Conservation (phyloP, 495 filamentous ascomycete species). For the Penicillium silybi region DNA sequence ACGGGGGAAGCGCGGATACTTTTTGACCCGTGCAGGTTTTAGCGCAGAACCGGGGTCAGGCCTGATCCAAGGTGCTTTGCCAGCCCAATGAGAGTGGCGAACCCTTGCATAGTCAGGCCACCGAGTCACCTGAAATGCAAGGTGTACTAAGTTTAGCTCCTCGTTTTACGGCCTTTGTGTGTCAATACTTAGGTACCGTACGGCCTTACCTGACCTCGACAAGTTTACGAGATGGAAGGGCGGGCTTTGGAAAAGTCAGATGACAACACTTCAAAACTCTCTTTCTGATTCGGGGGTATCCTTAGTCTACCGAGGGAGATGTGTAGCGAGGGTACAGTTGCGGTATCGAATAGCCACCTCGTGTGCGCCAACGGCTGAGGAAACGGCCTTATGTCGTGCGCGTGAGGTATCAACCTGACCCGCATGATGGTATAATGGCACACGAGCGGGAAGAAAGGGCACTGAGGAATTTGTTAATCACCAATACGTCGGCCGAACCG, state of each 20-base stretch:
- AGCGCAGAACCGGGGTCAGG: neutral
- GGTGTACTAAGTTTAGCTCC: conserved; percentile 41
- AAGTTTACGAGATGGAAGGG: neutral
- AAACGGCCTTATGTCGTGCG: neutral
- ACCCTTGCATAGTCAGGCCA: conserved; percentile 33
- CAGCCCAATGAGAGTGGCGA: conserved; percentile 18
- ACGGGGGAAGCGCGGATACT: neutral
- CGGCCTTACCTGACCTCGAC: too few relatives aligned
- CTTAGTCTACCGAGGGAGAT: neutral
- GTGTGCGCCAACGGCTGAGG: neutral
- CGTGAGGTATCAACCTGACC: conserved; percentile 4
- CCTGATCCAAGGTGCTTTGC: neutral
- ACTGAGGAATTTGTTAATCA: neutral
- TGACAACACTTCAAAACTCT: neutral
- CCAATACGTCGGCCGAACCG: conserved; percentile 5
- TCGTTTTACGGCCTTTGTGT: neutral
- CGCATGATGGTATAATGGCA: conserved; percentile 13
- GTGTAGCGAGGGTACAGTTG: conserved; percentile 6
- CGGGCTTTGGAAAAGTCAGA: neutral
- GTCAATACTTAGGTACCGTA: neutral
- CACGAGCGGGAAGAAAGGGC: conserved; percentile 2
- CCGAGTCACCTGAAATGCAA: conserved; percentile 35
- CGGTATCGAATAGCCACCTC: neutral
- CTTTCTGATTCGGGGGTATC: neutral
- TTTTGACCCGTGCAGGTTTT: neutral